These are phyloP conservation scores for Hirschfeldia incana DNA, from an alignment of 345 rosid species.

Conservation along the genomic window DNA sequence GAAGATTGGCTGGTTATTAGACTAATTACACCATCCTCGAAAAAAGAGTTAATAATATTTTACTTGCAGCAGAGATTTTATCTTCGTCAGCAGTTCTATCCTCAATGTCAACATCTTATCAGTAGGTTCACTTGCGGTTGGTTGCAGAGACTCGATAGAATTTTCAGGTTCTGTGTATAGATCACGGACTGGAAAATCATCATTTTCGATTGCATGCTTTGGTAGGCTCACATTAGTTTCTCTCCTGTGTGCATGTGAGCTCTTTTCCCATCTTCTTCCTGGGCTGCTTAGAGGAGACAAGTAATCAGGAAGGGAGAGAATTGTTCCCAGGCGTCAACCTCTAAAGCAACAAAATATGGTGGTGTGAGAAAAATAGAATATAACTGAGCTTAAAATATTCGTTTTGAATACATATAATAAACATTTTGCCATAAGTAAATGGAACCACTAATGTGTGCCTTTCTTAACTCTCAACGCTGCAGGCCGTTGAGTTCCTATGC, in stretches of 20 bases:
- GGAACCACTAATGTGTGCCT: not conserved
- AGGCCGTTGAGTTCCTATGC: too few species aligned
- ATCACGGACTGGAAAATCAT: slow-evolving; percentile 36
- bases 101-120: not conserved
- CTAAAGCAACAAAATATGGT: not conserved
- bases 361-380: not conserved
- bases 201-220: slow-evolving; percentile 30
- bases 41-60: slow-evolving; percentile 12
- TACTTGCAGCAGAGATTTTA: slow-evolving; percentile 34
- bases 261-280: slow-evolving; percentile 50
- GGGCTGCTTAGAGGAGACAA: slow-evolving; percentile 73
- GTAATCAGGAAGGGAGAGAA: slow-evolving; percentile 79
- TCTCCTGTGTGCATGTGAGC: slow-evolving; percentile 50
- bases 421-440: not conserved
- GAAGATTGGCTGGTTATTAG: not conserved
- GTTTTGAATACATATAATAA: not conserved
- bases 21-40: not conserved
- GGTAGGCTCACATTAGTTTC: slow-evolving; percentile 36
- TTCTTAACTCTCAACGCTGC: not conserved
- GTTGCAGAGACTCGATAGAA: not conserved
- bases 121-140: slow-evolving; percentile 26
- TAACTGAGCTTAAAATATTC: not conserved
- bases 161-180: slow-evolving; percentile 31
- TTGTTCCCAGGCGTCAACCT: slow-evolving; percentile 56
- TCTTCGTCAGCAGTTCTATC: not conserved